A percentile compares a stretch with the other conserved stretches of the same genome.
phyloP scores from a whole-genome alignment of 2,329 filamentous ascomycete genomes.

The Scedosporium minutisporum region DNA sequence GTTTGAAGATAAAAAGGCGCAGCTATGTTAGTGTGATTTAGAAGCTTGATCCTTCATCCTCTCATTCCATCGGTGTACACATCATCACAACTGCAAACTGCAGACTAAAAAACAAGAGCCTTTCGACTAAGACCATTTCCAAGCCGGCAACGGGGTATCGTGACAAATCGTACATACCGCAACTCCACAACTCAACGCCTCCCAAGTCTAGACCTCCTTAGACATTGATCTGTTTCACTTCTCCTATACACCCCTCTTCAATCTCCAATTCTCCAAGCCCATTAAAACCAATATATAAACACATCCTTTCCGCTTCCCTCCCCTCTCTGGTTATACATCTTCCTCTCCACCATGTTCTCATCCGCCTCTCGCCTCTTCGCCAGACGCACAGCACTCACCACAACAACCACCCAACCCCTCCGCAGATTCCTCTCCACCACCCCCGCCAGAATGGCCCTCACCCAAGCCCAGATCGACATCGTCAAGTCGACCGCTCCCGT shows the following conservation, averaged over 20 bases:
- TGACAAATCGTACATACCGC: not conserved
- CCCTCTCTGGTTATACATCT: not conserved
- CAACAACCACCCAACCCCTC: not conserved
- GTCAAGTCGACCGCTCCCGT: slow-evolving; percentile 72
- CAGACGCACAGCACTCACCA: not conserved
- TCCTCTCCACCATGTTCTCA: slow-evolving; percentile 5
- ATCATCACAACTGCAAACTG: not conserved
- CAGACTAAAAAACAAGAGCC: not conserved
- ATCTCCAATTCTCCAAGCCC: not conserved
- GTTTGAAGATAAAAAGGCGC: not conserved
- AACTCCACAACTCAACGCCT: not conserved
- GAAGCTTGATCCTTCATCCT: not conserved
- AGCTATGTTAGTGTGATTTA: not conserved
- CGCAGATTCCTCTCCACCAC: slow-evolving; percentile 5
- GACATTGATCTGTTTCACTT: not conserved
- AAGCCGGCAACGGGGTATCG: not conserved
- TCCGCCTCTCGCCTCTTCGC: not conserved
- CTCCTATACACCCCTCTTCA: not conserved
- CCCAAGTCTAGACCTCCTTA: not conserved
- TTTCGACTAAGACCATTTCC: not conserved
- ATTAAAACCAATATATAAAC: not conserved
- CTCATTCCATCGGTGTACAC: not conserved
- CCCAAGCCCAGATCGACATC: slow-evolving; percentile 54
- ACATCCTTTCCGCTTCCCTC: not conserved
- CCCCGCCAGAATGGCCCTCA: slow-evolving; percentile 36